phyloP scores from a whole-genome alignment of 345 rosid species.

The Melaleuca quinquenervia region DNA sequence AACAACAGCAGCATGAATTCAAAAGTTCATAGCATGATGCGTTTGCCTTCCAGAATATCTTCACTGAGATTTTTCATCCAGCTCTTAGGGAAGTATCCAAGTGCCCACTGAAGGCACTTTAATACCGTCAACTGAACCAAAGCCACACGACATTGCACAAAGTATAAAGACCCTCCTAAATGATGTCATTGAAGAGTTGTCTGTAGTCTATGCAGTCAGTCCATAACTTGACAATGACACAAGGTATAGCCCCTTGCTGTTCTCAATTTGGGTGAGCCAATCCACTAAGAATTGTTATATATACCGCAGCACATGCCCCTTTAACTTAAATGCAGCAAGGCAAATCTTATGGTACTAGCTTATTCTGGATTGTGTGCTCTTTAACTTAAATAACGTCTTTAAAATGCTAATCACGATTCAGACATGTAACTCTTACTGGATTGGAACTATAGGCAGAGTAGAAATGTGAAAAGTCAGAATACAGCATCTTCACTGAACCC shows the following conservation, averaged over 20 bases:
- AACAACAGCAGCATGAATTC: not conserved
- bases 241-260: not conserved
- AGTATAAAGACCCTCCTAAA: not conserved
- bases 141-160: not conserved
- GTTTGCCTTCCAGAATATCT: not conserved
- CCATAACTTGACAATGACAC: not conserved
- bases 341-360: not conserved
- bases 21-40: not conserved
- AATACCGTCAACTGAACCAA: not conserved
- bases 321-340: not conserved
- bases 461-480: not conserved
- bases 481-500: not conserved
- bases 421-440: not conserved
- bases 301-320: not conserved
- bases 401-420: not conserved
- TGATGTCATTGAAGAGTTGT: not conserved
- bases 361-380: not conserved
- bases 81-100: not conserved
- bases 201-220: not conserved
- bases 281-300: not conserved
- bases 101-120: not conserved
- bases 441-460: not conserved
- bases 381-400: not conserved
- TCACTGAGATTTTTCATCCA: not conserved
- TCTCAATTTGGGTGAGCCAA: not conserved